Percentiles rank a stretch among this genome's conserved stretches.
Evolutionary conservation across 495 filamentous ascomycete species (phyloP).

Genomic region (Paragyromitra xinjiangensis): DNA sequence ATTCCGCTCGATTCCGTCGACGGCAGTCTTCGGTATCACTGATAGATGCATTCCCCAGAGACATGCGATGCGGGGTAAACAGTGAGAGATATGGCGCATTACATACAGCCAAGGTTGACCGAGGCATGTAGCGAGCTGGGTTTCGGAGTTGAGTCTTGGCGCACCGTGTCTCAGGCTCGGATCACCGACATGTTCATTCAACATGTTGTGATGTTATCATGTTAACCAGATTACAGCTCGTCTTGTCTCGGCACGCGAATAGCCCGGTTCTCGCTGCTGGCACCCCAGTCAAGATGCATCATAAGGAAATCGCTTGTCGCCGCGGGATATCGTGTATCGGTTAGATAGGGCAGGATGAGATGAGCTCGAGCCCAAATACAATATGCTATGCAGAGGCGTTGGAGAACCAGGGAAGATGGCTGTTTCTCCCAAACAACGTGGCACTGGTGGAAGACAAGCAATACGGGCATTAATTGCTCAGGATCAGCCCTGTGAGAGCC

Average conservation of each 20-base stretch:
- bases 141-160: neutral
- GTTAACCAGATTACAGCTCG: neutral
- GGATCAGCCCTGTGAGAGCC: neutral
- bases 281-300: neutral
- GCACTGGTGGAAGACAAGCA: neutral
- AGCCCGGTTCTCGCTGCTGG: neutral
- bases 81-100: neutral
- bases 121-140: neutral
- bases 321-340: neutral
- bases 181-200: neutral
- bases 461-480: neutral
- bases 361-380: conserved; percentile 17
- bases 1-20: neutral
- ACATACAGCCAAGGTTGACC: neutral
- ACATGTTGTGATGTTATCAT: neutral
- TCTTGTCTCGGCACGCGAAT: conserved; percentile 8
- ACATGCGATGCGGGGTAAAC: neutral
- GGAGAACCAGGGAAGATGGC: neutral
- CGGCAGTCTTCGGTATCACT: neutral
- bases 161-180: neutral
- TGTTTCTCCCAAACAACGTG: conserved; percentile 1
- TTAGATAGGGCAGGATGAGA: neutral
- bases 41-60: neutral
- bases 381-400: neutral
- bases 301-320: neutral